Base-by-base conservation (phyloP, 306 rosid species). In the Arachis stenosperma region DNA sequence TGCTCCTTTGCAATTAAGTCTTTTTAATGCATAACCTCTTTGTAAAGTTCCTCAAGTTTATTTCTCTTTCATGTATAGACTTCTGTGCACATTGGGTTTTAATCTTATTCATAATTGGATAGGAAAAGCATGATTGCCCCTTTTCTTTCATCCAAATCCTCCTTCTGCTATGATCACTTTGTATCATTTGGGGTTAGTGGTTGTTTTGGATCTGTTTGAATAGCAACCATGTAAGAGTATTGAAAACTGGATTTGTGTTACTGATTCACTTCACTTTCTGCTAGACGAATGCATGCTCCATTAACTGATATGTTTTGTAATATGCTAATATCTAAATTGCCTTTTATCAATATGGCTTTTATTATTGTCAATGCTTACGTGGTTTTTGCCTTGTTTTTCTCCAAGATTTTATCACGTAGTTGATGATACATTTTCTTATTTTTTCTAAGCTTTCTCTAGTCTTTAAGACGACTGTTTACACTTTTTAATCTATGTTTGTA, bases 1-100 rank as follows among this genome's bases (percentile, higher is more conserved):
- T 71, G 74, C 62, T 73, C 41, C 70, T 69, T 67, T 58, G 77
- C 77, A 48, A 37, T 71, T 36, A 52, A 12, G 48, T 56, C 69
- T 53, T 52, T 22, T 46, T 11, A 37, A 69, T 69, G 33, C 57
- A 11, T 22, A 29, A 69, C 73, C 11, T 29, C 61, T 22, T 56
- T 41, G 47, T 55, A 46, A 62, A 46, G 15, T 51, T 69, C 27
- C 42, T 58, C 4, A 8, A 61, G 5, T 36, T 68, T 10, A n/a
- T 30, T 50, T 9, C 40, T 63, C 67, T 70, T 70, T 70, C 46
- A 22, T 53, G 72, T 17, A 1, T 60, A 54, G 27, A 41, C 9
- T 64, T 51, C 60, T 43, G 15, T 50, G 66, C 40, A 65, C 44
- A 15, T 27, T 36, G 42, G 13, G 44, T 43, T 41, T 8, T 9